phyloP scores from a whole-genome alignment of 441 rosid genomes.

The Gossypium lobatum region DNA sequence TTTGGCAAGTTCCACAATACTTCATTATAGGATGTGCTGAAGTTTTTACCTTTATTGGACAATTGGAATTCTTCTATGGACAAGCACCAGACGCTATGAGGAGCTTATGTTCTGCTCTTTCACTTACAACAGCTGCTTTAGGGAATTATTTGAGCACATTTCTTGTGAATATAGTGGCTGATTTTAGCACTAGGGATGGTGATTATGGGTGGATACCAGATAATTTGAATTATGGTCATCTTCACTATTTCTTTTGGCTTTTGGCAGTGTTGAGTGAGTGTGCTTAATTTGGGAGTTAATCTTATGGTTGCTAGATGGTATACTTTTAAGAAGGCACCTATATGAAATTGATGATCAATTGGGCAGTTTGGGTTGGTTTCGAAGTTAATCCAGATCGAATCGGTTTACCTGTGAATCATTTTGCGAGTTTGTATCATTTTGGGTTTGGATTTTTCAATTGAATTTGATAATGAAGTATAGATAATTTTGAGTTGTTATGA shows the following conservation, averaged over 20 bases:
- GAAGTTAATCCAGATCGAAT: too few relatives aligned
- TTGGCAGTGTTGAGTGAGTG: slow-evolving; percentile 28
- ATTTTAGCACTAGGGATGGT: slow-evolving; percentile 41
- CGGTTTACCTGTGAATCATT: too few relatives aligned
- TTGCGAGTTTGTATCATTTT: too few relatives aligned
- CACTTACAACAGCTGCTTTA: slow-evolving; percentile 47
- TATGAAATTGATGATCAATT: neutral
- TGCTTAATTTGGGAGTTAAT: slow-evolving; percentile 39
- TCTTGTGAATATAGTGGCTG: slow-evolving; percentile 38
- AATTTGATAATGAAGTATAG: too few relatives aligned
- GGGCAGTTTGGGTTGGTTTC: too few relatives aligned
- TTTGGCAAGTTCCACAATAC: slow-evolving; percentile 60
- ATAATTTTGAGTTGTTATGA: too few relatives aligned
- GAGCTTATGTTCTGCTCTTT: slow-evolving; percentile 55
- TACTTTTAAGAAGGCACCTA: slow-evolving; percentile 44
- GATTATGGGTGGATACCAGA: slow-evolving; percentile 53
- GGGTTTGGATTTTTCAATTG: too few relatives aligned
- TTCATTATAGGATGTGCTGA: slow-evolving; percentile 55
- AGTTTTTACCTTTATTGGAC: slow-evolving; percentile 52
- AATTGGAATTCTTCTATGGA: slow-evolving; percentile 56
- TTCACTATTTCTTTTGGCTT: slow-evolving; percentile 58
- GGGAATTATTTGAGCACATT: slow-evolving; percentile 55
- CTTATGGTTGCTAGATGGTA: slow-evolving; percentile 44
- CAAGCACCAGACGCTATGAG: slow-evolving; percentile 71
- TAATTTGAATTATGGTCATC: slow-evolving; percentile 47